These are phyloP conservation scores for Epichloe baconii DNA, from an alignment of 2,329 filamentous ascomycete species.

Conservation along the genomic window DNA sequence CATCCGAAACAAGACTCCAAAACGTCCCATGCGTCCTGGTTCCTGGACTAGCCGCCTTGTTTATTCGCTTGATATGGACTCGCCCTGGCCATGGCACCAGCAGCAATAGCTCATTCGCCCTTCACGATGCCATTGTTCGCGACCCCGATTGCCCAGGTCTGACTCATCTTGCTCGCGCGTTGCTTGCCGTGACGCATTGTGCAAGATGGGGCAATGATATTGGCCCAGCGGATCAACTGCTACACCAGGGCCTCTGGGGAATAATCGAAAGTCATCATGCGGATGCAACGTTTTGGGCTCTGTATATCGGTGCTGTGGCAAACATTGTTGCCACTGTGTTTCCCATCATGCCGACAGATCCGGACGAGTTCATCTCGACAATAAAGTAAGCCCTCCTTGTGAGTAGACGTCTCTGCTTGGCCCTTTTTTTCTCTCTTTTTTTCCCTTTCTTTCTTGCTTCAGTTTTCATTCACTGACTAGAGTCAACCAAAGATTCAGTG, in stretches of 20 bases:
- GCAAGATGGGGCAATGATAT: slow-evolving; percentile 59
- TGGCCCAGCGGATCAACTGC: slow-evolving; percentile 31
- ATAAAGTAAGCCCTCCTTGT: slow-evolving; percentile 22
- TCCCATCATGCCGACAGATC: slow-evolving; percentile 26
- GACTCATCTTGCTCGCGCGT: slow-evolving; percentile 56
- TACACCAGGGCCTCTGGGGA: slow-evolving; percentile 28
- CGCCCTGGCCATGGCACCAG: slow-evolving; percentile 34
- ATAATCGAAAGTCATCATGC: slow-evolving; percentile 25
- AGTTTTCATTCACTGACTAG: not conserved
- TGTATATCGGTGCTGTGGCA: slow-evolving; percentile 37
- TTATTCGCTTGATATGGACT: slow-evolving; percentile 39
- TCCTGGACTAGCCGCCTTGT: slow-evolving; percentile 28
- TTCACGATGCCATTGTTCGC: slow-evolving; percentile 61
- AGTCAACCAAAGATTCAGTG: not conserved
- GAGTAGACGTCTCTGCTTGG: not conserved
- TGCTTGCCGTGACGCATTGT: slow-evolving; percentile 58
- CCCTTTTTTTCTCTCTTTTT: not conserved
- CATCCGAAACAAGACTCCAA: slow-evolving; percentile 18
- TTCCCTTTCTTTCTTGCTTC: not conserved
- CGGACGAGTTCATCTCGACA: slow-evolving; percentile 19
- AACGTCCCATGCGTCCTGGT: slow-evolving; percentile 28
- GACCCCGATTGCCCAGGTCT: slow-evolving; percentile 59
- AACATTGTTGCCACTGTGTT: slow-evolving; percentile 28
- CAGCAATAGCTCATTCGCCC: slow-evolving; percentile 50
- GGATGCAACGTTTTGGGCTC: slow-evolving; percentile 37